Conservation (phyloP, 805 yeast species). For the Ascoidea asiatica region DNA sequence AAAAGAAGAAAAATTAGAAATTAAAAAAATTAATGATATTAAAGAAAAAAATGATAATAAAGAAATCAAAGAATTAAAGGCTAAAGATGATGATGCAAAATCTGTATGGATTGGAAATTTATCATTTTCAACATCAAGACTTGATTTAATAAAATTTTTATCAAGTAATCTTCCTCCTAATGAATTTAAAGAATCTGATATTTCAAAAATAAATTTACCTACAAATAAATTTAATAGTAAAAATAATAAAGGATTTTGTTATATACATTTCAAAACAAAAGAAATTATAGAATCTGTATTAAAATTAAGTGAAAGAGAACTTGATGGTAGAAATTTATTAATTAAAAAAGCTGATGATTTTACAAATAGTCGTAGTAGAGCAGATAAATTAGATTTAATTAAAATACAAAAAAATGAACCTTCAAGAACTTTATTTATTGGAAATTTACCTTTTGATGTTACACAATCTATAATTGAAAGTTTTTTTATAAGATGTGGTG, state of each 20-base stretch:
- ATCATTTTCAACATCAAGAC: constrained; percentile 69
- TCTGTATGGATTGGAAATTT: constrained; percentile 96
- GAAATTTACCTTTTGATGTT: constrained; percentile 87
- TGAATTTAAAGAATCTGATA: constrained; percentile 41
- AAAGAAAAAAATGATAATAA: constrained; percentile 11
- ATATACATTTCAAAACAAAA: constrained; percentile 60
- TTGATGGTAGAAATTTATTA: constrained; percentile 77
- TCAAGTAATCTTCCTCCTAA: too few species aligned
- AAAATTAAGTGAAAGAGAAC: constrained; percentile 50
- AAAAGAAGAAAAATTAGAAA: constrained; percentile 24
- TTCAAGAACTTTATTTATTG: constrained; percentile 88
- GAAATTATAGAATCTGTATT: constrained; percentile 52
- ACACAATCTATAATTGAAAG: constrained; percentile 64
- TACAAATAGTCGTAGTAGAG: constrained; percentile 64
- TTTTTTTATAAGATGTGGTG: constrained; percentile 88
- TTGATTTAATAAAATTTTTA: constrained; percentile 55
- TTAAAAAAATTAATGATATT: constrained; percentile 13
- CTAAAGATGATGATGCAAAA: constrained; percentile 30
- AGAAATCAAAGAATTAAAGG: constrained; percentile 18
- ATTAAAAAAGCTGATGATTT: constrained; percentile 72
- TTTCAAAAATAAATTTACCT: constrained; percentile 75
- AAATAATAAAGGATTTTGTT: constrained; percentile 75
- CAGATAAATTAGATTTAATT: too few species aligned
- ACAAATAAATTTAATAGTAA: constrained; percentile 38
- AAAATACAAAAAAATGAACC: too few species aligned